These are phyloP conservation scores for Astraeus odoratus DNA, from an alignment of 768 basidiomycete species.

Conservation along the genomic window DNA sequence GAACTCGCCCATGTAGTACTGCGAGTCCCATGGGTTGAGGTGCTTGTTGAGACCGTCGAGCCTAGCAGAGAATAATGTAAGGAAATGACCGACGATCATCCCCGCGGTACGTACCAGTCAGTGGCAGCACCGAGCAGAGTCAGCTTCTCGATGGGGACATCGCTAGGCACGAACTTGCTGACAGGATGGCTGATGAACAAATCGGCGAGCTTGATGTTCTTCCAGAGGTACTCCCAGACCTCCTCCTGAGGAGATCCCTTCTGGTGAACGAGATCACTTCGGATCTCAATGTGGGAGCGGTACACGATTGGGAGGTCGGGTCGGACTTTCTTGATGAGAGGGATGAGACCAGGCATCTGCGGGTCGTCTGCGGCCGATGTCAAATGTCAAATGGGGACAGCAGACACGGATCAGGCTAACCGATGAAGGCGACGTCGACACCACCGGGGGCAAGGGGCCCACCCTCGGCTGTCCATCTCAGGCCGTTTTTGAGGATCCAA, in stretches of 20 bases:
- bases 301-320: constrained; percentile 88
- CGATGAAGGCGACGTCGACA: constrained; percentile 86
- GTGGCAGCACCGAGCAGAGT: constrained; percentile 77
- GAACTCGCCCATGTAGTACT: constrained; percentile 89
- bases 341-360: constrained; percentile 93
- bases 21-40: constrained; percentile 70
- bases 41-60: constrained; percentile 96
- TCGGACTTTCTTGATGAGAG: constrained; percentile 78
- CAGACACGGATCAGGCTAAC: constrained; percentile 28
- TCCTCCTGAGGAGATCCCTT: constrained; percentile 80
- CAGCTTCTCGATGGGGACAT: constrained; percentile 67
- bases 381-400: constrained; percentile 2
- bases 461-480: constrained; percentile 82
- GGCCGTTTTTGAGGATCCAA: constrained; percentile 87
- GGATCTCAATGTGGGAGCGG: constrained; percentile 92
- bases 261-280: constrained; percentile 78
- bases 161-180: constrained; percentile 86
- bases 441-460: constrained; percentile 80
- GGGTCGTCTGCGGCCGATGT: constrained; percentile 55
- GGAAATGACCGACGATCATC: constrained; percentile 8
- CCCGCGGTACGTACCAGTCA: constrained; percentile 56
- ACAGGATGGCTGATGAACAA: constrained; percentile 94
- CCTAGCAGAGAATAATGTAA: constrained; percentile 30
- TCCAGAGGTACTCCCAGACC: constrained; percentile 94
- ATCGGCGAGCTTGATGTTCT: constrained; percentile 85